Conservation (phyloP, 2,329 filamentous ascomycete genomes). For the Sarocladium kiliense region DNA sequence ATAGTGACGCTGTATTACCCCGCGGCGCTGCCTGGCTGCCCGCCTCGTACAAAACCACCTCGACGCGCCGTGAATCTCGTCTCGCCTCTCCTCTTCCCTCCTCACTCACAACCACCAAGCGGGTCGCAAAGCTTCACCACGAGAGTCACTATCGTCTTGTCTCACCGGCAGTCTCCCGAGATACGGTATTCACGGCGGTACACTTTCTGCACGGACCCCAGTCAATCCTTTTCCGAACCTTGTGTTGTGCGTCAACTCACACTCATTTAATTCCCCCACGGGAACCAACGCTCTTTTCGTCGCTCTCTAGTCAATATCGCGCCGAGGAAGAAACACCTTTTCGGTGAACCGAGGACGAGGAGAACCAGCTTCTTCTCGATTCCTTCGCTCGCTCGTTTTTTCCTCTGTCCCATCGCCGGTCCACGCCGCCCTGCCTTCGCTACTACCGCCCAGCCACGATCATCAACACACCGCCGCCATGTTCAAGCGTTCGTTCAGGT, state of each 20-base stretch:
- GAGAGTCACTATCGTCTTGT: constrained; percentile 44
- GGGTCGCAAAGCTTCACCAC: constrained; percentile 53
- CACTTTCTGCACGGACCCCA: constrained; percentile 52
- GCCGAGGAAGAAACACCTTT: constrained; percentile 14
- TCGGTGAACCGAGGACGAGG: constrained; percentile 14
- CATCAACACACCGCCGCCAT: constrained; percentile 46
- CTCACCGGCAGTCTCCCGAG: constrained; percentile 22
- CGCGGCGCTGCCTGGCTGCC: constrained; percentile 1
- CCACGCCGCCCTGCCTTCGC: constrained; percentile 17
- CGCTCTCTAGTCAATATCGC: constrained; percentile 38
- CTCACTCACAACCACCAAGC: constrained; percentile 49
- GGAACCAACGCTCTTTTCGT: constrained; percentile 43
- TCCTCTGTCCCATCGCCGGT: constrained; percentile 13
- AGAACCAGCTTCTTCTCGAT: constrained; percentile 20
- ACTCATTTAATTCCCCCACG: constrained; percentile 26
- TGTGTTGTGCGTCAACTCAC: constrained; percentile 29
- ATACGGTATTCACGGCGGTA: constrained; percentile 26
- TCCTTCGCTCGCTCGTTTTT: constrained; percentile 13
- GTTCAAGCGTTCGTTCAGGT: constrained; percentile 90
- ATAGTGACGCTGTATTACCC: not conserved
- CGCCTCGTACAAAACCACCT: constrained; percentile 13
- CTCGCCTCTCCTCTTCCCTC: constrained; percentile 38
- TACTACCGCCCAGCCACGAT: constrained; percentile 6
- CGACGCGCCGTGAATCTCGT: constrained; percentile 8
- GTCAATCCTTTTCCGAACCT: constrained; percentile 32